Base-by-base conservation (phyloP, 148 eudicot genomes). In the Euryodendron excelsum region DNA sequence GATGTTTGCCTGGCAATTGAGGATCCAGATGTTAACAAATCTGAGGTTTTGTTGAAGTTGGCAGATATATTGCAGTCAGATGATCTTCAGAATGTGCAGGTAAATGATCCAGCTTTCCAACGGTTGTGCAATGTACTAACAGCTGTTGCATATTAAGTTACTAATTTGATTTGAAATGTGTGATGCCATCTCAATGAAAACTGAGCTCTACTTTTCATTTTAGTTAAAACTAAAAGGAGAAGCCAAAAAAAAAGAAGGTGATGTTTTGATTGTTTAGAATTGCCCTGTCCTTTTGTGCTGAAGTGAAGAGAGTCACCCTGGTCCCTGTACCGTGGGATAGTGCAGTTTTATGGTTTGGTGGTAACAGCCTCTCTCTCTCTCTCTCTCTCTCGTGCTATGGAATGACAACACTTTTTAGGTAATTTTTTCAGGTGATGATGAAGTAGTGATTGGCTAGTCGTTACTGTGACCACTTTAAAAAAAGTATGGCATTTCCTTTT, bases 21-120 rank as follows among this genome's bases (percentile, higher is more conserved):
- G 60, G 95, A 86, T 84, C 80, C 67, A 65, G 82, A 89, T 79
- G 65, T 85, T n/a, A 79, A 93, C 80, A 96, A 93, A 82, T 83
- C 93, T 69, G 90, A 86, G 71, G 77, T 93, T 84, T 86, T 96
- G 85, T 81, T 93, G 80, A 93, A 84, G 85, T 76, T 96, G 83
- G 99, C 99, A 60, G 97, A 90, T 31, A 92, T 92, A 80, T 79
- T 96, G 71, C 76, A 90, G 85, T 82, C 92, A 8, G 90, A 88
- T 74, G 92, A 96, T 79, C 86, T 96, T 59, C 88, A 93, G 76
- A 90, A 93, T 82, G 99, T 96, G 74, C 97, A 96, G 95, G 99
- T 92, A 72, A 82, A 37, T 47, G 21, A 30, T 70, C 8, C 48
- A 21, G 52, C 77, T 27, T 61, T 65, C 33, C 18, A 56, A 13